Percentiles rank a stretch among this genome's conserved stretches.
phyloP scores from a whole-genome alignment of 805 yeast species.

The Metschnikowia kunwiensis region DNA sequence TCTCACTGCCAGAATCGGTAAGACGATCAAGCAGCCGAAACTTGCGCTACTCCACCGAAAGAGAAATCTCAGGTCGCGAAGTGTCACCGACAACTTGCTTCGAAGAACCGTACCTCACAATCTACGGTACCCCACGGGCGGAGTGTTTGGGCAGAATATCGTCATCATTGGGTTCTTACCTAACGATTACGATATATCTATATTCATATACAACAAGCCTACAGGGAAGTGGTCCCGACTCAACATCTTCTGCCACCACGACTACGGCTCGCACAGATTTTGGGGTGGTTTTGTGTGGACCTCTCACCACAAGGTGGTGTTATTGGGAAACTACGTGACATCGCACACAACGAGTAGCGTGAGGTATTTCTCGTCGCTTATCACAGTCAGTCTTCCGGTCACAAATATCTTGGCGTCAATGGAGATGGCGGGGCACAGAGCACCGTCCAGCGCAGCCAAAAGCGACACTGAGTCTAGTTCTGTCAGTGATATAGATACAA shows the following conservation, averaged over 20 bases:
- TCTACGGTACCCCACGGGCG: conserved; percentile 56
- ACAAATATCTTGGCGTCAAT: conserved; percentile 48
- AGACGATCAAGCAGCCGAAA: conserved; percentile 30
- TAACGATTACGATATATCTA: conserved; percentile 44
- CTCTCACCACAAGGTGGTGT: conserved; percentile 68
- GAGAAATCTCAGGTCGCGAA: conserved; percentile 4
- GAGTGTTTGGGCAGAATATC: conserved; percentile 62
- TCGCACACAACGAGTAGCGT: conserved; percentile 45
- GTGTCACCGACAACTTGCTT: conserved; percentile 4
- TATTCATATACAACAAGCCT: conserved; percentile 49
- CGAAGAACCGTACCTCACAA: conserved; percentile 42
- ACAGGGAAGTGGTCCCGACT: conserved; percentile 64
- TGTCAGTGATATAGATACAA: conserved; percentile 11
- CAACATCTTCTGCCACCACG: conserved; percentile 51
- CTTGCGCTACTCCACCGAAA: conserved; percentile 31
- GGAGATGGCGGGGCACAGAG: conserved; percentile 33
- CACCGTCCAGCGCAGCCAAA: conserved; percentile 1
- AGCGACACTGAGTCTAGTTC: conserved; percentile 11
- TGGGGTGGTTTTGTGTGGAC: conserved; percentile 74
- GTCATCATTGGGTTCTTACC: conserved; percentile 59
- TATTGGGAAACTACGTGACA: conserved; percentile 54
- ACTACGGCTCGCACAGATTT: conserved; percentile 53
- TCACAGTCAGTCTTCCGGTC: conserved; percentile 54
- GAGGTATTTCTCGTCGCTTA: conserved; percentile 46
- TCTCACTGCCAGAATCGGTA: conserved; percentile 34